Base-by-base conservation (phyloP, 2,329 filamentous ascomycete species). In the Harringtonia lauricola region DNA sequence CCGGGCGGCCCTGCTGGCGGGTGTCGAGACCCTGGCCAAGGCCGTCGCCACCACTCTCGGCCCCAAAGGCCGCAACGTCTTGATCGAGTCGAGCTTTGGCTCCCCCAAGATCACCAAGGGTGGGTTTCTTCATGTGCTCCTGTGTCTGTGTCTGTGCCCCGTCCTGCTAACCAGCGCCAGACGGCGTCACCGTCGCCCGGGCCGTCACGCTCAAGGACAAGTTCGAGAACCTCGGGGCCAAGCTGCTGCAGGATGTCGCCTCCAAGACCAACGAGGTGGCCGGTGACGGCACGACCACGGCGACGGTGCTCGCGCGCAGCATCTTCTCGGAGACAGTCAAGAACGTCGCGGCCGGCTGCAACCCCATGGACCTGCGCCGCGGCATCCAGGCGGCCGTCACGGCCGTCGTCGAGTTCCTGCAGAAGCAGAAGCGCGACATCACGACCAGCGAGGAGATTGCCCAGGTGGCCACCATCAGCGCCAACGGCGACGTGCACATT, bases 311-410 rank as follows among this genome's bases (percentile, higher is more conserved):
- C 55, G 92, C 88, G 57, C 34, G 41, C 41, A 34, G 89, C 64
- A 98, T 98, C 71, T 98, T 98, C 79, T 94, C 92, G 67, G 92
- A 98, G 78, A 96, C 90, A 44, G 92, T 96, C 64, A 98, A 98
- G 83, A 98, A 98, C 66, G 92, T 98, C 53, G 92, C 92, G 54
- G 92, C 92, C 51, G 92, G 92, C 61, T 98, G 92, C 83, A 98
- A 98, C 75, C 92, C 92, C 54, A 96, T 98, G 92, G 92, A 98
- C 62, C 79, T 98, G 60, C 83, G 92, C 66, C 83, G 92, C 58
- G 92, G 92, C 67, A 96, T 92, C 60, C 92, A 98, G 74, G 86
- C 89, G 55, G 90, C 90, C 47, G 92, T 98, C 52, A 87, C 95
- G 52, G 82, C 88, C 49, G 92, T 95, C 45, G 88, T 98, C 57